Evolutionary conservation across 352 stramenopile species (phyloP).

Genomic region (Phytophthora brassicae): DNA sequence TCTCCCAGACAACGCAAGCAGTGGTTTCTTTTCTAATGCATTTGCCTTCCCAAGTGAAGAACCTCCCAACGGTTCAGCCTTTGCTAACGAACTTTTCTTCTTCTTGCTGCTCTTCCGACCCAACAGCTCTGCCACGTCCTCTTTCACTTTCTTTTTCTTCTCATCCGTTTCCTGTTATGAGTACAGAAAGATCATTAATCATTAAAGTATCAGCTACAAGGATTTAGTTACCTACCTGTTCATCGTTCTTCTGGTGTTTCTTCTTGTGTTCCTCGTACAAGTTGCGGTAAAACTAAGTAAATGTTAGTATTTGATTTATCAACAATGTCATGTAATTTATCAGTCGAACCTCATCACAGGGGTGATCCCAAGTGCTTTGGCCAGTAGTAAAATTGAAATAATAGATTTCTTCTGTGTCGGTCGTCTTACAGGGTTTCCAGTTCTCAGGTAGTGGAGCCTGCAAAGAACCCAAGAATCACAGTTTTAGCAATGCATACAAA

Average conservation of each 20-base stretch:
- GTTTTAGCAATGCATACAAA: background rate
- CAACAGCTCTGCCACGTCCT: constrained; percentile 80
- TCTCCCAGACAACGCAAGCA: constrained; percentile 48
- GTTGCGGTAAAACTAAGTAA: constrained; percentile 87
- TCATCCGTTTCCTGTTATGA: constrained; percentile 57
- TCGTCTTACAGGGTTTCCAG: constrained; percentile 96
- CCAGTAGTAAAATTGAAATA: constrained; percentile 95
- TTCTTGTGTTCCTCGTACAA: constrained; percentile 94
- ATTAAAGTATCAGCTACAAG: background rate
- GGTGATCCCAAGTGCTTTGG: constrained; percentile 94
- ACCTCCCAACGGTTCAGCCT: constrained; percentile 46
- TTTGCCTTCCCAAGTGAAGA: constrained; percentile 42
- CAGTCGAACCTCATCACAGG: constrained; percentile 82
- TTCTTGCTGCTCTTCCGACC: constrained; percentile 60
- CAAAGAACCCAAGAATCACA: background rate
- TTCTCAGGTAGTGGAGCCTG: constrained; percentile 90
- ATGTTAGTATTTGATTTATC: constrained; percentile 14
- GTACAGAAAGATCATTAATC: background rate
- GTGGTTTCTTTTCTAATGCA: constrained; percentile 74
- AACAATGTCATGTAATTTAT: background rate
- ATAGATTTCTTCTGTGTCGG: constrained; percentile 95
- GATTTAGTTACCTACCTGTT: constrained; percentile 25
- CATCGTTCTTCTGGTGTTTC: constrained; percentile 44
- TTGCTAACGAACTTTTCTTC: constrained; percentile 49
- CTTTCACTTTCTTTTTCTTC: constrained; percentile 79